Base-by-base conservation (phyloP, 1,284 basidiomycete species). In the Apiotrichum mycotoxinovorans region DNA sequence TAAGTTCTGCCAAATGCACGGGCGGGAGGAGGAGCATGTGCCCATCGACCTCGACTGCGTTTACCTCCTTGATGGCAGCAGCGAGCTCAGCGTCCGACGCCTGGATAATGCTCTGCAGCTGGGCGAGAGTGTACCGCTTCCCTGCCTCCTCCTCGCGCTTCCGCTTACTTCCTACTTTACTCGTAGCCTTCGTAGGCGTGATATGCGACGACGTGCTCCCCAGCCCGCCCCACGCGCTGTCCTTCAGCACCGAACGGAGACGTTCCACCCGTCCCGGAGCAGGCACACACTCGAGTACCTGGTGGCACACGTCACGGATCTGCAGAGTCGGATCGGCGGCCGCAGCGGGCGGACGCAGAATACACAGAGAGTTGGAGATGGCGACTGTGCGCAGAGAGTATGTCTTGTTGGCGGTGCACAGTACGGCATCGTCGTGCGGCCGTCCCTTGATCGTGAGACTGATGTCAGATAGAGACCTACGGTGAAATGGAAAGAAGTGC, bases 381-480 rank as follows among this genome's bases (percentile, higher is more conserved):
- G 83, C 81, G 10, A 96, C 85, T 0, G 90, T 88, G 8, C 91
- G 85, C 25, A 96, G 78, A 0, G 83, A 73, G 71, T 87, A 96
- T 0, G 92, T 96, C 70, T 83, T 85, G 59, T 85, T 80, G 0
- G 80, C 64, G 0, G 91, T 93, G 70, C 92, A 95, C 4, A 94
- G 78, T 0, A 95, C 91, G 0, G 92, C 92, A 66, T 94, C 88
- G 67, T 95, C 91, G 20, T 82, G 82, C 1, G 83, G 75, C 42
- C 84, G 79, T 1, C 93, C 93, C 71, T 91, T 92, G 76, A 97
- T 87, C 11, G 81, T 81, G 41, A 91, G 72, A 41, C 88, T 89
- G 55, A n/a, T 22, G 48, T n/a, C 27, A 42, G 33, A 17, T 35
- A 33, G n/a, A n/a, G n/a, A n/a, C n/a, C n/a, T n/a, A n/a, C n/a